Evolutionary conservation across 495 filamentous ascomycete species (phyloP), one percentile per base, ranked within the genome.

Genomic region (Penicillium simplicissimum): DNA sequence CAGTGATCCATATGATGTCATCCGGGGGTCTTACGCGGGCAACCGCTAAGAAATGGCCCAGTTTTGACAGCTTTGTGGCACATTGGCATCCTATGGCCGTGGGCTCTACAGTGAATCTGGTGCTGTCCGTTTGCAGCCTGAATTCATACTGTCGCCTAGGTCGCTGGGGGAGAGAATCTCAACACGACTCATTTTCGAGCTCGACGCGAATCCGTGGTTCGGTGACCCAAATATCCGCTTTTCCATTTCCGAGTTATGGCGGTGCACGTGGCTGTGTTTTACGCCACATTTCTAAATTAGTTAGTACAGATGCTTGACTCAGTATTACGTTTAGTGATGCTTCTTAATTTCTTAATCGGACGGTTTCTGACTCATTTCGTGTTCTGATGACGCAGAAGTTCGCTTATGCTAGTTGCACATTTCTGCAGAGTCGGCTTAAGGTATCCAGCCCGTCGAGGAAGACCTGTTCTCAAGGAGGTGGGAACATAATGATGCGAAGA

Each of bases 1-100:
- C 49, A 34, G 58, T 8, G 37, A 28, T 52, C 49, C 49, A 60
- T 49, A 60, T 60, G 58, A 60, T 53, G 58, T 60, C 58, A 60
- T 59, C 28, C 36, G 15, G 21, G 21, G 21, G 43, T 51, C 17
- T 7, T 49, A 11, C n/a, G 38, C 31, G 8, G 17, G 33, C 0
- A 3, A 34, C 15, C 49, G 6, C 4, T 15, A 11, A 13, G 21
- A 31, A 53, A 8, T 57, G 28, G 23, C 34, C 53, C 11, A 51
- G 15, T 52, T 33, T 19, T 25, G 53, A 42, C 34, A 49, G 37
- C n/a, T 21, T 25, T 13, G 31, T 35, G n/a, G 48, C 37, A 34
- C 49, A 43, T 35, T 5, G 6, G 28, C 28, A 31, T 31, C 3
- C 28, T 6, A 31, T 31, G 28, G 6, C 28, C 28, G 28, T 3